Conservation (phyloP, 2,329 filamentous ascomycete species). For the Aspergillus alliaceus region DNA sequence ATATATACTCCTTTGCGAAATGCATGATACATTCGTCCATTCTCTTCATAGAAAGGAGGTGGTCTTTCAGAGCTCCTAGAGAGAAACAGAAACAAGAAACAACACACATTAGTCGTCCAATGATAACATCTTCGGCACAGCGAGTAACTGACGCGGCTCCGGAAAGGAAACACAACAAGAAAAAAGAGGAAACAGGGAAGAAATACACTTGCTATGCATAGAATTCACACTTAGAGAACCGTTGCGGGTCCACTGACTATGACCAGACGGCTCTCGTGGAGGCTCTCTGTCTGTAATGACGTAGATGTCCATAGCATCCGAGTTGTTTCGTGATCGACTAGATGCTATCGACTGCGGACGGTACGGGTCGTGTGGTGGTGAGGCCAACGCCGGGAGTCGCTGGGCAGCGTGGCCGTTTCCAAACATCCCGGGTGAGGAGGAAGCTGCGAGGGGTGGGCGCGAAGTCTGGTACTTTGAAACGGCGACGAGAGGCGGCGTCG, state of each 20-base stretch:
- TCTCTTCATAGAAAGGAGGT: conserved; percentile 56
- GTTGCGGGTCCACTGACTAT: conserved; percentile 29
- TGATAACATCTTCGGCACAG: neutral
- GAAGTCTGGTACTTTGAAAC: neutral
- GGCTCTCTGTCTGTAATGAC: conserved; percentile 33
- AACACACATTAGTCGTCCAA: conserved; percentile 17
- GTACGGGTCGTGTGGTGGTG: conserved; percentile 23
- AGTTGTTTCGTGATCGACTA: conserved; percentile 33
- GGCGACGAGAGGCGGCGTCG: neutral
- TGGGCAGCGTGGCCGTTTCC: conserved; percentile 23
- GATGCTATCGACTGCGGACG: conserved; percentile 25
- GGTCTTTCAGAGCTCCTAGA: conserved; percentile 38
- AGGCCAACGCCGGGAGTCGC: conserved; percentile 18
- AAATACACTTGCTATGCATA: conserved; percentile 22
- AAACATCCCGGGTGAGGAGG: conserved; percentile 15
- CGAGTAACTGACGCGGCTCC: neutral
- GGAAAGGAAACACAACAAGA: neutral
- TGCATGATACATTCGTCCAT: conserved; percentile 69
- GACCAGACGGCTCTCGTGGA: conserved; percentile 16
- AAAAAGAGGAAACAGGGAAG: conserved; percentile 12
- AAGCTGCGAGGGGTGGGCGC: neutral
- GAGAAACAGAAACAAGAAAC: conserved; percentile 1
- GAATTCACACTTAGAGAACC: conserved; percentile 26
- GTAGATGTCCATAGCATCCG: conserved; percentile 38
- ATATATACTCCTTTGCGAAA: conserved; percentile 70